Conservation (phyloP, 768 basidiomycete genomes). For the Austroboletus eburneus region DNA sequence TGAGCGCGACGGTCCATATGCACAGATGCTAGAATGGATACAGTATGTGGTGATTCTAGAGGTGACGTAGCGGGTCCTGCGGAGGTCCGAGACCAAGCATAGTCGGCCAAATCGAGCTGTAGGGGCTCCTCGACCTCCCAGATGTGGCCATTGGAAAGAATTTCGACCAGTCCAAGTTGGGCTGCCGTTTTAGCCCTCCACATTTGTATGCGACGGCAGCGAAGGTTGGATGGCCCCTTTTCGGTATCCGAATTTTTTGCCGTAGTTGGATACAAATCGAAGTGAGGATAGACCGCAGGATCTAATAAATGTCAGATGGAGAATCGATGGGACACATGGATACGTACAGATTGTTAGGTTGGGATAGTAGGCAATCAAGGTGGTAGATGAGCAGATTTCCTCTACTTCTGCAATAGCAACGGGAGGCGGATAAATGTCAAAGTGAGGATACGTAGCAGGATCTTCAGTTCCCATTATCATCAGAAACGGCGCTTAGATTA, state of each 20-base stretch:
- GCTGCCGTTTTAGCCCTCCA: conserved; percentile 18
- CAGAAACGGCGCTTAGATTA: conserved; percentile 1
- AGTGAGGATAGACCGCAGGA: conserved; percentile 19
- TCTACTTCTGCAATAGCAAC: not conserved
- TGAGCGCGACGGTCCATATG: conserved; percentile 50
- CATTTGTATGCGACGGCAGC: conserved; percentile 10
- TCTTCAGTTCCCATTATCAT: conserved; percentile 31
- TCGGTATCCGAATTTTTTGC: not conserved
- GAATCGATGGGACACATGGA: not conserved
- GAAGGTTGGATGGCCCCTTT: conserved; percentile 5
- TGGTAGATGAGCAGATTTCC: not conserved
- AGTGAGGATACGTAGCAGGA: conserved; percentile 37
- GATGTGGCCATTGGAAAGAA: conserved; percentile 13
- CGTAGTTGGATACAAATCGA: conserved; percentile 17
- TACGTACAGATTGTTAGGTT: conserved; percentile 35
- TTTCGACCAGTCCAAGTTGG: conserved; percentile 19
- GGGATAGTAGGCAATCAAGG: conserved; percentile 30
- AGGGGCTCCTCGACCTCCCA: conserved; percentile 31
- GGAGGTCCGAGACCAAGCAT: conserved; percentile 66
- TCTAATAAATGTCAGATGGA: conserved; percentile 16
- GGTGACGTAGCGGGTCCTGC: conserved; percentile 53
- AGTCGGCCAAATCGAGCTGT: conserved; percentile 60
- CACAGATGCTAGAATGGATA: conserved; percentile 45
- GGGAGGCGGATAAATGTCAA: conserved; percentile 36
- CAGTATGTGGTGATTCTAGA: conserved; percentile 36